A percentile compares a stretch with the other conserved stretches of the same genome.
Evolutionary conservation across 1,284 basidiomycete species (phyloP).

Genomic region (Puccinia sorghi): DNA sequence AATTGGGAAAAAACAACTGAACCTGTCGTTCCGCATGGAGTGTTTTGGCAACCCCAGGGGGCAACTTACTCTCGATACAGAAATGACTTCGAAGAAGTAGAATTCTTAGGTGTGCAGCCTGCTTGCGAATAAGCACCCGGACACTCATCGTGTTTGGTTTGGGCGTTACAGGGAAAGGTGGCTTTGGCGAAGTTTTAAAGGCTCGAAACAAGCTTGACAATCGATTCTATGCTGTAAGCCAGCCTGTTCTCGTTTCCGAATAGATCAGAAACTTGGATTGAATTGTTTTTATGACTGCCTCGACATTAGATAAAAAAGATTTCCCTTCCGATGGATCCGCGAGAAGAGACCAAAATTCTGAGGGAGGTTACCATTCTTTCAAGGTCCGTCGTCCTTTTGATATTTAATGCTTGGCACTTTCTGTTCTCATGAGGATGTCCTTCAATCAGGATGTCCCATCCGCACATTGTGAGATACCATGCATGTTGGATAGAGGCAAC

Average conservation of each 20-base stretch:
- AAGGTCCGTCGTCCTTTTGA: constrained; percentile 66
- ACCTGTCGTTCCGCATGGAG: constrained; percentile 29
- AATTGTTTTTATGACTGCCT: not conserved
- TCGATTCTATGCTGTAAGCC: constrained; percentile 53
- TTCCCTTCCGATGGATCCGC: constrained; percentile 69
- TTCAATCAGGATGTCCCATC: constrained; percentile 35
- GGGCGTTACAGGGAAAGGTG: constrained; percentile 70
- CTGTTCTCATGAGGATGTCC: not conserved
- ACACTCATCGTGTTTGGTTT: not conserved
- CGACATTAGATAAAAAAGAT: constrained; percentile 80
- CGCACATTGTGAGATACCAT: constrained; percentile 47
- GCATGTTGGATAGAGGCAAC: constrained; percentile 47
- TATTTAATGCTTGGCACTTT: not conserved
- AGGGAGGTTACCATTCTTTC: constrained; percentile 88
- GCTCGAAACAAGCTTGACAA: constrained; percentile 74
- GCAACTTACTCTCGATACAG: constrained; percentile 54
- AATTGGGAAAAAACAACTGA: constrained; percentile 54
- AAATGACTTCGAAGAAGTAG: constrained; percentile 58
- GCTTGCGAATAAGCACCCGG: not conserved
- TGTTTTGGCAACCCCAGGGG: constrained; percentile 49
- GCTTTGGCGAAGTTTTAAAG: constrained; percentile 91
- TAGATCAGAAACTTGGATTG: not conserved
- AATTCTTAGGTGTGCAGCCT: constrained; percentile 55
- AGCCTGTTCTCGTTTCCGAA: not conserved
- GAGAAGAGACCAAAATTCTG: constrained; percentile 82